These are phyloP conservation scores for Aureococcus anophagefferens DNA, from an alignment of 108 stramenopile genomes.

Conservation along the genomic window DNA sequence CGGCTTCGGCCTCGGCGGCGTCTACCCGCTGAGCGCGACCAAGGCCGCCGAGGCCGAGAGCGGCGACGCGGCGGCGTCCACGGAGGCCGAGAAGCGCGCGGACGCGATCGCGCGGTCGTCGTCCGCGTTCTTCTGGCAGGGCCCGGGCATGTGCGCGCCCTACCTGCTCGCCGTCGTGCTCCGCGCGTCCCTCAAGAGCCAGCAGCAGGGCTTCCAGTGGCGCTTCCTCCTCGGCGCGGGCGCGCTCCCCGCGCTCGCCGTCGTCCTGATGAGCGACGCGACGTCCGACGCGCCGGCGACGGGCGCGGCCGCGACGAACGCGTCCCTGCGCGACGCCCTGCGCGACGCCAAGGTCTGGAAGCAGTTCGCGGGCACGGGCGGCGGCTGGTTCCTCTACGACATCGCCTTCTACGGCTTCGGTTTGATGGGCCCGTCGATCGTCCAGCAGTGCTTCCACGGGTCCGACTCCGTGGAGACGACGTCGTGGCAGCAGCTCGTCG, in stretches of 20 bases:
- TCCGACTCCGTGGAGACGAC: background rate
- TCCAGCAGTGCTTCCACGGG: background rate
- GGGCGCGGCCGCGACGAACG: background rate
- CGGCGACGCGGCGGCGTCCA: no score
- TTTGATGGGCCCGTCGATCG: conserved; percentile 1
- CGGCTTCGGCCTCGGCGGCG: conserved; percentile 8
- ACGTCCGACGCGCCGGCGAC: background rate
- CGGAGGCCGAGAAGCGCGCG: background rate
- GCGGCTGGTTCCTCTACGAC: conserved; percentile 48
- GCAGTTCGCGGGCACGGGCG: conserved; percentile 33
- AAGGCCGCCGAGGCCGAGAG: no score
- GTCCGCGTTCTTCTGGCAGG: background rate
- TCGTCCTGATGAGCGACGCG: background rate
- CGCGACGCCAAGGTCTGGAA: background rate
- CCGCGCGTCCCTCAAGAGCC: background rate
- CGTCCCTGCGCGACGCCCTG: background rate
- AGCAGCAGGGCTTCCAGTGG: background rate
- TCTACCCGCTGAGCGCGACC: background rate
- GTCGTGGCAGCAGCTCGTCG: background rate
- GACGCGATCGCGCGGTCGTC: background rate
- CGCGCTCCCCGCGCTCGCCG: background rate
- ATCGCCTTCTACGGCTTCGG: conserved; percentile 37
- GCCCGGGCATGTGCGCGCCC: background rate
- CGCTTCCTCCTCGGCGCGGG: background rate
- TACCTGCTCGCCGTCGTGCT: background rate